Evolutionary conservation across 495 filamentous ascomycete genomes (phyloP).

Genomic region (Venustampulla echinocandica): DNA sequence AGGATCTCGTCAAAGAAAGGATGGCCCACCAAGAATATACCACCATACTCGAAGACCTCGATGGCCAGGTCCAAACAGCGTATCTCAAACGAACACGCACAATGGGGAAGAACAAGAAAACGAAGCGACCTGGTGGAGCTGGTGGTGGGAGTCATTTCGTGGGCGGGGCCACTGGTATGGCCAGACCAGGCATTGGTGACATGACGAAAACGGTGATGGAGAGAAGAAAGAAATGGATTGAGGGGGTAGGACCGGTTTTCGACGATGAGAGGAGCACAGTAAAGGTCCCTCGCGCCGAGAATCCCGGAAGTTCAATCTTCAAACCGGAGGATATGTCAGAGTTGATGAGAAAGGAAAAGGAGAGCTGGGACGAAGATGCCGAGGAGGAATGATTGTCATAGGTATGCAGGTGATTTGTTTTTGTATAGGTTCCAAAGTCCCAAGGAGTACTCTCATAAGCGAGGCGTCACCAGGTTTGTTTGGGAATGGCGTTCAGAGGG

Average conservation of each 20-base stretch:
- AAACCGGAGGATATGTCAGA: constrained; percentile 41
- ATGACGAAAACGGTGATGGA: constrained; percentile 85
- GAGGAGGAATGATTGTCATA: constrained; percentile 40
- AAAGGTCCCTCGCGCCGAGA: constrained; percentile 35
- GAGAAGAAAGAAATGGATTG: constrained; percentile 73
- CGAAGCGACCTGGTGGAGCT: constrained; percentile 63
- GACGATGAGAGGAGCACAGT: constrained; percentile 48
- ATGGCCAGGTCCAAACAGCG: constrained; percentile 87
- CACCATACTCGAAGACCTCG: constrained; percentile 94
- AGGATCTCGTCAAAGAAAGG: constrained; percentile 76
- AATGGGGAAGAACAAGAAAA: constrained; percentile 87
- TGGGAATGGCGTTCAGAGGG: not conserved
- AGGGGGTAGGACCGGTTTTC: constrained; percentile 80
- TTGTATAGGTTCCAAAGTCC: too few relatives aligned
- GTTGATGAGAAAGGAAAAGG: constrained; percentile 58
- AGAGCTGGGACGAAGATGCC: constrained; percentile 66
- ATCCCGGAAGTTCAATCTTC: constrained; percentile 51
- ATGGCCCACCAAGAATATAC: constrained; percentile 94
- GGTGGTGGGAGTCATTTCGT: constrained; percentile 44
- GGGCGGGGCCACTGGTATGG: constrained; percentile 43
- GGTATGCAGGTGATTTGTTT: not conserved
- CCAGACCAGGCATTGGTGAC: constrained; percentile 82
- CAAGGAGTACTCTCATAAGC: too few relatives aligned
- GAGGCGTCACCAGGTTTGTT: too few relatives aligned
- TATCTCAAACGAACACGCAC: constrained; percentile 95